Base-by-base conservation (phyloP, 805 yeast genomes). In the Yamadazyma akitaensis region DNA sequence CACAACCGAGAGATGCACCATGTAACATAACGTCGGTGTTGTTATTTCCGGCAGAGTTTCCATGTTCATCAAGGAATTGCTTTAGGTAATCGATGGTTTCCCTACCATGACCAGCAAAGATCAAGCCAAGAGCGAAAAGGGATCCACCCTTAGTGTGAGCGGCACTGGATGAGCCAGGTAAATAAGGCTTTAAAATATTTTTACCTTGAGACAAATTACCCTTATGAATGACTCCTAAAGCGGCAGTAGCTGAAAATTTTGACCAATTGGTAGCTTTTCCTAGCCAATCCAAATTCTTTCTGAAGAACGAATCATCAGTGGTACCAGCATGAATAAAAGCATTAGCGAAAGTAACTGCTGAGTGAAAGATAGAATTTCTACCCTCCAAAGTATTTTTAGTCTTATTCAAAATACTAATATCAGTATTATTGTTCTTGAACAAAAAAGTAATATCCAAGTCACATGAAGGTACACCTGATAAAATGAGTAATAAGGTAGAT, bases 251-350 rank as follows among this genome's bases (percentile, higher is more conserved):
- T 0, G 96, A 83, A 65, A 94, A 94, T 63, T 92, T 94, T 5
- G 97, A 90, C 99, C 99, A 94, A 67, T 92, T 90, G 40, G 92
- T 84, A n/a, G 99, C 97, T 68, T 90, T 88, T 37, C 96, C 95
- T 55, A 94, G 75, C 97, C 98, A 94, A 59, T 92, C 97, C 59
- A 90, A 74, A 62, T 94, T 94, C 37, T 85, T 79, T 63, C 96
- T 79, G 68, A 92, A 86, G 60, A 94, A 94, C 0, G 90, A 81
- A 64, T 94, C 97, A 60, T 88, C 95, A 8, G 98, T 88, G 12
- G 99, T 94, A 48, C 98, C 99, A 33, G 94, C 88, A 65, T 91
- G 96, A 80, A 92, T 79, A 62, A 90, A 89, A 0, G 97, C 97
- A 61, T 90, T 92, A 46, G 94, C 84, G 62, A 94, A 90, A 40